Evolutionary conservation across 208 protist species (phyloP), one percentile per base, ranked within the genome.

Genomic region (Leishmania gerbilli): DNA sequence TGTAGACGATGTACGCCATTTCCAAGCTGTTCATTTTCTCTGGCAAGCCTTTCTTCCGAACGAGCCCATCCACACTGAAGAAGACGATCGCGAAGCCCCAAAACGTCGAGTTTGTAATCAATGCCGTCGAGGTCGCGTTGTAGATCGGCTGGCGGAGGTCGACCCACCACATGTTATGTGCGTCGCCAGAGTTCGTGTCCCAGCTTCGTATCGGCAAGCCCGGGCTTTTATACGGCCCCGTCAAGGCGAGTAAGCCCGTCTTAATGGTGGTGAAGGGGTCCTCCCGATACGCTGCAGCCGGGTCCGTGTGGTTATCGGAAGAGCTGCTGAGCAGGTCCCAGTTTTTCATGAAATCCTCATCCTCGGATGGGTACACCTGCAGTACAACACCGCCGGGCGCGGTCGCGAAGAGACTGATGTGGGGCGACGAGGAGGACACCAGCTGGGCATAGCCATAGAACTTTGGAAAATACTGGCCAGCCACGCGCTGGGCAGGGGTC

Each of bases 1-100:
- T 83, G 71, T 74, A 82, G n/a, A 85, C 58, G 24, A 81, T 47
- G 74, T 79, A 82, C 17, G 80, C 58, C 77, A 88, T 87, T 42
- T 68, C 11, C 34, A 42, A n/a, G 3, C 19, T 68, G 9, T 79
- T 0, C 77, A 88, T 85, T 3, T 34, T 42, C n/a, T 76, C 37
- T 40, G 71, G 64, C 24, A 87, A 79, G 31, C n/a, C 7, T 17
- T 79, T 74, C 1, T 49, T 15, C 3, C 76, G 55, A n/a, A 95
- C 72, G 24, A 94, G 77, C 1, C 69, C 37, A 56, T 84, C 79
- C 27, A 95, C 76, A 65, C 81, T 89, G 31, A 92, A 68, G 1
- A 85, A 58, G 31, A 83, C 79, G 60, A 86, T 80, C 27, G 80
- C 82, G 77, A 97, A 95, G 55, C 94, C 94, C 92, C 94, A 97